Evolutionary conservation across 805 yeast species (phyloP).

Genomic region (Kodamaea hsintzibuensis): DNA sequence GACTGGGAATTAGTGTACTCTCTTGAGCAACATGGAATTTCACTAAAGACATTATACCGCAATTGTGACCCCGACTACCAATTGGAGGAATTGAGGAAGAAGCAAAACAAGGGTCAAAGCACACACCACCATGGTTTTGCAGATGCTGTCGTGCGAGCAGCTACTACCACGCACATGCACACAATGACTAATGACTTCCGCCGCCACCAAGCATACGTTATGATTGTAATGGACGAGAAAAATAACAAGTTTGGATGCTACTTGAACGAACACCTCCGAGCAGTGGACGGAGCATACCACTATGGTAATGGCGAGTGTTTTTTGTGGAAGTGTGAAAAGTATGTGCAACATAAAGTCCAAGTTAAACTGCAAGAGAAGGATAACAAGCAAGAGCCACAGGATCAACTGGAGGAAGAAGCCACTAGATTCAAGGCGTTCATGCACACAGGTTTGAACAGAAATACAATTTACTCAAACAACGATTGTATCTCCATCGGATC

Average conservation of each 20-base stretch:
- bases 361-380: not conserved
- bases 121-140: conserved; percentile 35
- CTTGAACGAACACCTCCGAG: conserved; percentile 68
- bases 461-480: conserved; percentile 77
- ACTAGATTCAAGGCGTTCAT: conserved; percentile 73
- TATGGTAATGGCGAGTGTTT: conserved; percentile 97
- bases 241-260: conserved; percentile 77
- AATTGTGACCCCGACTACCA: conserved; percentile 48
- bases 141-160: conserved; percentile 27
- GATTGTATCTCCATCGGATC: conserved; percentile 84
- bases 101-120: conserved; percentile 1
- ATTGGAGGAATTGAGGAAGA: conserved; percentile 19
- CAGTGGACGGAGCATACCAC: conserved; percentile 70
- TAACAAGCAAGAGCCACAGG: not conserved
- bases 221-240: conserved; percentile 66
- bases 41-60: conserved; percentile 74
- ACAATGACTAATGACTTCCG: conserved; percentile 15
- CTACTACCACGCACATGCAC: conserved; percentile 13
- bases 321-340: conserved; percentile 74
- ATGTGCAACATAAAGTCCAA: conserved; percentile 18
- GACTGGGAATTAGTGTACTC: conserved; percentile 80
- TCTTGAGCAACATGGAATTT: conserved; percentile 91
- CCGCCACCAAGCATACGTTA: conserved; percentile 65
- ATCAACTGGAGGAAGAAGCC: not conserved
- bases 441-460: conserved; percentile 86